Percentiles rank a stretch among this genome's conserved stretches.
Evolutionary conservation across 164 flowering plant genomes (phyloP).

Genomic region (Santalum album): DNA sequence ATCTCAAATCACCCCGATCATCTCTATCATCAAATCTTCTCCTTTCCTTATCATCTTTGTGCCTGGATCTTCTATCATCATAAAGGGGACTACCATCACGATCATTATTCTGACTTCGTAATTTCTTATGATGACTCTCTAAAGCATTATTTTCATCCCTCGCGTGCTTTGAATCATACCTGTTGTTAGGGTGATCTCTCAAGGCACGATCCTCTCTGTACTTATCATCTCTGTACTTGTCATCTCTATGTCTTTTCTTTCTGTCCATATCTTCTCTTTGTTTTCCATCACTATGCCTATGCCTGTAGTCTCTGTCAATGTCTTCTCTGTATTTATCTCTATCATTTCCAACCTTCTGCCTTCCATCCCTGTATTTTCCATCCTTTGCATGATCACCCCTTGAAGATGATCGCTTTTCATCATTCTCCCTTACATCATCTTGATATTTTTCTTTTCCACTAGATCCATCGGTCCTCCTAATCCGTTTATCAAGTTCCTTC

Average conservation of each 20-base stretch:
- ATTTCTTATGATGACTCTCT: slow-evolving; percentile 33
- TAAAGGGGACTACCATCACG: slow-evolving; percentile 30
- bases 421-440: slow-evolving; percentile 33
- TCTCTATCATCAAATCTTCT: slow-evolving; percentile 27
- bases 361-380: slow-evolving; percentile 31
- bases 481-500: slow-evolving; percentile 50
- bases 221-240: slow-evolving; percentile 30
- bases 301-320: slow-evolving; percentile 21
- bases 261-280: slow-evolving; percentile 17
- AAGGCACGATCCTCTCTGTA: slow-evolving; percentile 18
- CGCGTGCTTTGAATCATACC: slow-evolving; percentile 32
- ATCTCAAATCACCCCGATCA: slow-evolving; percentile 32
- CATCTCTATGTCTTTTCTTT: slow-evolving; percentile 16
- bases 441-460: slow-evolving; percentile 37
- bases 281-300: slow-evolving; percentile 40
- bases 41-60: slow-evolving; percentile 47
- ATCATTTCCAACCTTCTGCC: slow-evolving; percentile 22
- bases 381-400: slow-evolving; percentile 35
- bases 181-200: slow-evolving; percentile 29
- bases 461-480: slow-evolving; percentile 29
- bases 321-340: slow-evolving; percentile 22
- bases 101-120: slow-evolving; percentile 20
- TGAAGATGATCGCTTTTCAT: slow-evolving; percentile 31
- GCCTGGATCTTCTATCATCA: slow-evolving; percentile 37
- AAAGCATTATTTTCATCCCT: slow-evolving; percentile 37